phyloP scores from a whole-genome alignment of 2,329 filamentous ascomycete species.

The Botrytis fabae region DNA sequence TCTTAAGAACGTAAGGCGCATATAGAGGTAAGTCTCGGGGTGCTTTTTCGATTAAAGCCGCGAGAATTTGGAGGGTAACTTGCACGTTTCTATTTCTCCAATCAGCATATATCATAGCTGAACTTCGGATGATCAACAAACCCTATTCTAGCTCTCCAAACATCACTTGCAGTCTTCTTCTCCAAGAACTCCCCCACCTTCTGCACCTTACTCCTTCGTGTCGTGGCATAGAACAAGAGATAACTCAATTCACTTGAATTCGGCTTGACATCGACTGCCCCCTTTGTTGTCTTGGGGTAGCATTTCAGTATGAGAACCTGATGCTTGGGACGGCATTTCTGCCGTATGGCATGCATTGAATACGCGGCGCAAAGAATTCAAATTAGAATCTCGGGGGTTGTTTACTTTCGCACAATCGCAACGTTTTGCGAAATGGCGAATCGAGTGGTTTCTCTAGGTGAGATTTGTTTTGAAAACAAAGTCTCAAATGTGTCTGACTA shows the following conservation, averaged over 20 bases:
- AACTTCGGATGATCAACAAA: slow-evolving; percentile 47
- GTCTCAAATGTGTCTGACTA: background rate
- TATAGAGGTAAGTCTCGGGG: slow-evolving; percentile 89
- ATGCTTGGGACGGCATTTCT: slow-evolving; percentile 85
- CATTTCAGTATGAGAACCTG: slow-evolving; percentile 95
- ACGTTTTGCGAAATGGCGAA: background rate
- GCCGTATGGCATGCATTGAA: slow-evolving; percentile 63
- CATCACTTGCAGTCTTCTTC: slow-evolving; percentile 88
- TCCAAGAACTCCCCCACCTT: slow-evolving; percentile 95
- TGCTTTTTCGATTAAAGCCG: slow-evolving; percentile 88
- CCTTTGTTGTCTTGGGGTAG: slow-evolving; percentile 91
- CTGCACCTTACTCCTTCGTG: slow-evolving; percentile 89
- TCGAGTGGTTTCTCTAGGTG: background rate
- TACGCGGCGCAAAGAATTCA: slow-evolving; percentile 5
- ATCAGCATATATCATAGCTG: slow-evolving; percentile 28
- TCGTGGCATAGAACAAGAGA: slow-evolving; percentile 93
- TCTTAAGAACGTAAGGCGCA: slow-evolving; percentile 78
- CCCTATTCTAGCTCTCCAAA: slow-evolving; percentile 86
- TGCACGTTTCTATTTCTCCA: slow-evolving; percentile 72
- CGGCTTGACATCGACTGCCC: slow-evolving; percentile 87
- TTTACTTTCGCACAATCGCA: slow-evolving; percentile 1
- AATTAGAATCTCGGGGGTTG: slow-evolving; percentile 9
- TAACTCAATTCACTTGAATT: slow-evolving; percentile 97
- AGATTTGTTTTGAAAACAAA: background rate
- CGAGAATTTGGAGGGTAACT: slow-evolving; percentile 89